Base-by-base conservation (phyloP, 306 rosid species). In the Lotus japonicus region DNA sequence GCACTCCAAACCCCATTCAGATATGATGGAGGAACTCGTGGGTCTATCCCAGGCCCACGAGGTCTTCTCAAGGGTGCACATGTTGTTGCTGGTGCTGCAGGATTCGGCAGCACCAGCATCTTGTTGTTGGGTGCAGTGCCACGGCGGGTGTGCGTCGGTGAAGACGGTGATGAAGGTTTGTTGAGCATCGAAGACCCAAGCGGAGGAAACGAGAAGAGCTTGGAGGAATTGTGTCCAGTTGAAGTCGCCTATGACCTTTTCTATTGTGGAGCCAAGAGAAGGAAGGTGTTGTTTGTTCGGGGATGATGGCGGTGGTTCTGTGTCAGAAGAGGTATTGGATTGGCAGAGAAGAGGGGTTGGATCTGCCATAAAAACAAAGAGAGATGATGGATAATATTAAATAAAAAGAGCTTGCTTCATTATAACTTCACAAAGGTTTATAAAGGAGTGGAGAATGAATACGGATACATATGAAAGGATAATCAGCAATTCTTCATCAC, bases 121-220 rank as follows among this genome's bases (percentile, higher is more conserved):
- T 0, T n/a, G n/a, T n/a, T n/a, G n/a, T n/a, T n/a, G n/a, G n/a
- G 78, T 62, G 55, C 85, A 84, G 77, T 87, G 85, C 87, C 88
- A 83, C 1, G 64, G n/a, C 2, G 88, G 92, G 2, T 50, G 45
- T n/a, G 85, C 76, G 12, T 86, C 87, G 0, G 90, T 76, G 88
- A 89, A 84, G 74, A 86, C 77, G 26, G 64, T 52, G 5, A 86
- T 67, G 81, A 89, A 89, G 3, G 83, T 77, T 63, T 89, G 92
- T 52, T 86, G 92, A 0, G 85, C 90, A 21, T 89, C 88, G 18
- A 86, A 89, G 21, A 75, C 6, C 86, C 87, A 89, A 5, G 90
- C 83, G 1, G 79, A 23, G 3, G 92, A 79, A 13, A 83, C 81
- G 1, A 86, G 69, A 18, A 64, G 0, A 12, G 90, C 82, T 77